Percentiles rank a stretch among this genome's conserved stretches.
Conservation (phyloP, 495 filamentous ascomycete genomes). For the Xylaria bambusicola region DNA sequence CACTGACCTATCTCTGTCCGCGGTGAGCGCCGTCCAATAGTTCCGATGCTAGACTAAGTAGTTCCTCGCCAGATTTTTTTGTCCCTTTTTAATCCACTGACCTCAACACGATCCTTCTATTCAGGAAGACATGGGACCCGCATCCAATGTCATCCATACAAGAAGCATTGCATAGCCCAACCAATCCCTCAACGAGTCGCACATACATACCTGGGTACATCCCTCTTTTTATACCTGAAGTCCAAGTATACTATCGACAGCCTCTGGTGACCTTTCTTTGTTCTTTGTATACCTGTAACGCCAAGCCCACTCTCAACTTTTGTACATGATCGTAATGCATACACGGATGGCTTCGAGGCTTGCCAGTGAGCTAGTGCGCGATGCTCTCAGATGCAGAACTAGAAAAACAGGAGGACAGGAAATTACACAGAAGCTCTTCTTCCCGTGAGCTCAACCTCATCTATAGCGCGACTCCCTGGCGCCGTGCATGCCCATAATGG, state of each 20-base stretch:
- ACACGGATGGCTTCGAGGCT: no score
- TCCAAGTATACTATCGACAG: background rate
- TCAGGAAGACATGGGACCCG: conserved; percentile 1
- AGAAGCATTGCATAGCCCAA: conserved; percentile 17
- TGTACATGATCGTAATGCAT: background rate
- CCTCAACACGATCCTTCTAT: no score
- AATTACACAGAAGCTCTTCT: background rate
- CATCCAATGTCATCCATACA: conserved; percentile 9
- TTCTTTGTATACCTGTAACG: no score
- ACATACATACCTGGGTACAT: background rate
- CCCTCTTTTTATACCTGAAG: background rate
- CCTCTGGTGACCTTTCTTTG: background rate
- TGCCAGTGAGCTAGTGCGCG: no score
- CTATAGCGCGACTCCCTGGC: no score
- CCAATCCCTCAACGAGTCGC: background rate
- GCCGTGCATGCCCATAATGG: background rate
- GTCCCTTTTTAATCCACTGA: no score
- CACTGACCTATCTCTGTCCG: conserved; percentile 7
- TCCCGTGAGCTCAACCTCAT: background rate
- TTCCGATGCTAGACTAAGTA: background rate
- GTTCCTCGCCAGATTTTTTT: no score
- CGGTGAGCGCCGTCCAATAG: background rate
- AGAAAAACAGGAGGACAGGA: background rate
- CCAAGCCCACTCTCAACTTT: background rate
- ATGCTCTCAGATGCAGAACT: no score